phyloP scores from a whole-genome alignment of 768 basidiomycete genomes.

The Plicaturopsis crispa region DNA sequence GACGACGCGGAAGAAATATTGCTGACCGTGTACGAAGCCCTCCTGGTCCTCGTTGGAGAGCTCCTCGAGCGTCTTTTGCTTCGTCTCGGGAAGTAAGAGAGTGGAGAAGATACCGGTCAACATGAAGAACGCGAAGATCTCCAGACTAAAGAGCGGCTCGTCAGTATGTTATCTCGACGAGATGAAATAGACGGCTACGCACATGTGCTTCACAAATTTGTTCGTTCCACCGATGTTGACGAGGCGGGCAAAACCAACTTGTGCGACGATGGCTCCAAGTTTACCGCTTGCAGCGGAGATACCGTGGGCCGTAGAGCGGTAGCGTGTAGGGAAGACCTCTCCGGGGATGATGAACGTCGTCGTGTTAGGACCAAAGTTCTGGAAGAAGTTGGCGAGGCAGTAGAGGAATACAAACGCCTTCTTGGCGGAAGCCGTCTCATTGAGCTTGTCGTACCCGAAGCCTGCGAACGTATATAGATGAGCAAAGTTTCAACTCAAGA shows the following conservation, averaged over 20 bases:
- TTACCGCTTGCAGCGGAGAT: constrained; percentile 82
- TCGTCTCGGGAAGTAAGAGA: constrained; percentile 76
- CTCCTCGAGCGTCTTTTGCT: constrained; percentile 54
- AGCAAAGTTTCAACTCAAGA: background rate
- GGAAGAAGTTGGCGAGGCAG: constrained; percentile 85
- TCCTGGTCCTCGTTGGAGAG: constrained; percentile 68
- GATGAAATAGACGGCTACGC: constrained; percentile 16
- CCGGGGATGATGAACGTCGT: constrained; percentile 80
- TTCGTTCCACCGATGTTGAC: constrained; percentile 62
- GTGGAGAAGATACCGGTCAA: constrained; percentile 79
- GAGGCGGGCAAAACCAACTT: constrained; percentile 67
- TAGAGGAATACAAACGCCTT: constrained; percentile 78
- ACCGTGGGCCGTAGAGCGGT: constrained; percentile 80
- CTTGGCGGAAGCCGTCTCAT: constrained; percentile 25
- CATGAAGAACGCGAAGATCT: constrained; percentile 86
- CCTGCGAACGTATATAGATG: constrained; percentile 28
- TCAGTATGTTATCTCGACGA: constrained; percentile 4
- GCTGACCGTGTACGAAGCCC: constrained; percentile 47
- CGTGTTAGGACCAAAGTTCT: constrained; percentile 80
- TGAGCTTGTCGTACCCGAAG: constrained; percentile 59
- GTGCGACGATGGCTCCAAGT: constrained; percentile 74
- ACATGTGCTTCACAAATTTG: constrained; percentile 64
- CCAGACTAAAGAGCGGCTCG: constrained; percentile 33
- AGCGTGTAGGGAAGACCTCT: constrained; percentile 83
- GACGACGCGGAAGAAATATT: no score